phyloP scores from a whole-genome alignment of 352 stramenopile species.

The Pythium aristosporum region DNA sequence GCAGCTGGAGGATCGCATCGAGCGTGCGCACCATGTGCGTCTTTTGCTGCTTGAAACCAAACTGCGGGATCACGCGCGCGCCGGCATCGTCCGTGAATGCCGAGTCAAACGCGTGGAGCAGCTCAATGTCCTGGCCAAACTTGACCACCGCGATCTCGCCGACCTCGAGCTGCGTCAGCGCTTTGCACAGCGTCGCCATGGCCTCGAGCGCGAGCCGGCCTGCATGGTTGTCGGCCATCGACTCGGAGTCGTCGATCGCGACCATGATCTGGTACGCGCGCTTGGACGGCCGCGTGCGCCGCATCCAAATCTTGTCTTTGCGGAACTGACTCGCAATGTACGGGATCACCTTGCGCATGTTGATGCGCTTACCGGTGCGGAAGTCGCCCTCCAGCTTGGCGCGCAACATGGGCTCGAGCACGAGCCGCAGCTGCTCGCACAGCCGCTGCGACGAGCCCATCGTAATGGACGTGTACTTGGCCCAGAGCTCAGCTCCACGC shows the following conservation, averaged over 20 bases:
- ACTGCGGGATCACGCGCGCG: constrained; percentile 92
- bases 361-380: constrained; percentile 99
- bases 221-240: constrained; percentile 97
- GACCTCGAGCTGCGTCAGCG: constrained; percentile 97
- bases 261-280: constrained; percentile 99
- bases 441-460: constrained; percentile 91
- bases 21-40: constrained; percentile 92
- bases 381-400: constrained; percentile 99
- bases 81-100: constrained; percentile 97
- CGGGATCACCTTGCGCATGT: constrained; percentile 99
- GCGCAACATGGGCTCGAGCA: constrained; percentile 98
- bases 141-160: constrained; percentile 92
- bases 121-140: constrained; percentile 96
- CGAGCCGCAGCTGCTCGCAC: constrained; percentile 98
- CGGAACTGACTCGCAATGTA: constrained; percentile 99
- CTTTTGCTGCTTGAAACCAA: constrained; percentile 97
- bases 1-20: constrained; percentile 77
- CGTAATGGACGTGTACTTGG: constrained; percentile 92
- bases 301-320: constrained; percentile 99
- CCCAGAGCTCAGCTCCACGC: constrained; percentile 86
- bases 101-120: constrained; percentile 96
- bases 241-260: constrained; percentile 99
- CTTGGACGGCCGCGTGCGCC: constrained; percentile 98
- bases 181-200: constrained; percentile 96
- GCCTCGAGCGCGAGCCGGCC: constrained; percentile 95